Percentiles rank a stretch among this genome's conserved stretches.
phyloP scores from a whole-genome alignment of 2,329 filamentous ascomycete species.

The Diaporthe sp. region DNA sequence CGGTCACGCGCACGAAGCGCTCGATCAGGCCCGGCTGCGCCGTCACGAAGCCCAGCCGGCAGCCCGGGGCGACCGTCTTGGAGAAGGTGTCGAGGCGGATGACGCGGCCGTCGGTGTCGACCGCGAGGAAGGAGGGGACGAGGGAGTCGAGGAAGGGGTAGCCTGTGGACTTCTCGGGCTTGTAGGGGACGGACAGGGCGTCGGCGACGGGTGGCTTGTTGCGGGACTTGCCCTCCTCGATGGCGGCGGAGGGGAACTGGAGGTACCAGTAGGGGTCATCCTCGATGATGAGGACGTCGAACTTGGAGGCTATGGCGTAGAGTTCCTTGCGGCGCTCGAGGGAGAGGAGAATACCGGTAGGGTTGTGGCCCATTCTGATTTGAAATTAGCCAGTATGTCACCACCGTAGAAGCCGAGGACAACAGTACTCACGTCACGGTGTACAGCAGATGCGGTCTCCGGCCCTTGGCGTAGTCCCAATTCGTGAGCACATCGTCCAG shows the following conservation, averaged over 20 bases:
- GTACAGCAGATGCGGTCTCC: conserved; percentile 87
- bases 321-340: conserved; percentile 81
- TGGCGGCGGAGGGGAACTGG: conserved; percentile 82
- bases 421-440: conserved; percentile 81
- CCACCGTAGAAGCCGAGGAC: not conserved
- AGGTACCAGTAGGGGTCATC: conserved; percentile 98
- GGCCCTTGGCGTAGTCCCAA: conserved; percentile 83
- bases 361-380: conserved; percentile 82
- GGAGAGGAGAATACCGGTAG: conserved; percentile 82
- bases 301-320: conserved; percentile 84
- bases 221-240: conserved; percentile 64
- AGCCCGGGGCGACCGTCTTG: conserved; percentile 92
- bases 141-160: conserved; percentile 87
- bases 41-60: conserved; percentile 91
- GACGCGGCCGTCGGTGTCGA: conserved; percentile 90
- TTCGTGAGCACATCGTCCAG: conserved; percentile 83
- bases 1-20: conserved; percentile 79
- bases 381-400: not conserved
- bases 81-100: conserved; percentile 93
- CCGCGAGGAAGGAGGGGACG: conserved; percentile 82
- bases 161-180: conserved; percentile 64
- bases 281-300: conserved; percentile 91
- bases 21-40: conserved; percentile 85
- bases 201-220: conserved; percentile 50
- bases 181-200: conserved; percentile 51